These are phyloP conservation scores for Cicer arietinum DNA, from an alignment of 306 rosid genomes.

Conservation along the genomic window DNA sequence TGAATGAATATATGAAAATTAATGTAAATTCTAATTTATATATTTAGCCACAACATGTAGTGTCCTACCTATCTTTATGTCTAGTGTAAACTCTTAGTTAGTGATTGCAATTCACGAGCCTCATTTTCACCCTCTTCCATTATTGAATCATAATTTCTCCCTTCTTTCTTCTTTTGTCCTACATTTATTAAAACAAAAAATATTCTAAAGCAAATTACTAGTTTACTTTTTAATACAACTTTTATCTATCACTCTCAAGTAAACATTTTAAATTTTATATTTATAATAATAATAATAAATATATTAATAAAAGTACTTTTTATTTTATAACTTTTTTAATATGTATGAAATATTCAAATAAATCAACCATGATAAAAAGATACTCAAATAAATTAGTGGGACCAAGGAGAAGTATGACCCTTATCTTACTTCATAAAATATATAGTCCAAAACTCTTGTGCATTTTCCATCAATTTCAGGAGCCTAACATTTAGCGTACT, in stretches of 20 bases:
- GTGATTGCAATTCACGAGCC: slow-evolving; percentile 41
- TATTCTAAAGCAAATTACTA: no score
- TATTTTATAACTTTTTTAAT: no score
- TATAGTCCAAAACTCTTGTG: slow-evolving; percentile 36
- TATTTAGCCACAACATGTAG: slow-evolving; percentile 48
- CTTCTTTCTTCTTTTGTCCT: no score
- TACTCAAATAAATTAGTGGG: no score
- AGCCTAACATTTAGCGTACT: slow-evolving; percentile 35
- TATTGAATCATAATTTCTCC: slow-evolving; percentile 27
- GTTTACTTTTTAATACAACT: no score
- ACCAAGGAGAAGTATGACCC: slow-evolving; percentile 12
- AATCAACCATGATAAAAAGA: no score
- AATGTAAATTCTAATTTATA: slow-evolving; percentile 36
- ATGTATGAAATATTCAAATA: no score
- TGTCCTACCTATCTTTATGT: slow-evolving; percentile 28
- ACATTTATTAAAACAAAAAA: no score
- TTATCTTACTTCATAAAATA: slow-evolving; percentile 43
- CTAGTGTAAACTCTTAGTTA: slow-evolving; percentile 35
- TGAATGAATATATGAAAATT: slow-evolving; percentile 38
- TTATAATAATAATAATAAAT: no score
- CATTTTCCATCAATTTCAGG: slow-evolving; percentile 35
- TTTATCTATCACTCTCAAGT: no score
- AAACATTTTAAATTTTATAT: no score
- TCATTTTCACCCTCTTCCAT: slow-evolving; percentile 38
- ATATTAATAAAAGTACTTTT: no score